Evolutionary conservation across 768 basidiomycete genomes (phyloP).

Genomic region (Kwoniella europaea): DNA sequence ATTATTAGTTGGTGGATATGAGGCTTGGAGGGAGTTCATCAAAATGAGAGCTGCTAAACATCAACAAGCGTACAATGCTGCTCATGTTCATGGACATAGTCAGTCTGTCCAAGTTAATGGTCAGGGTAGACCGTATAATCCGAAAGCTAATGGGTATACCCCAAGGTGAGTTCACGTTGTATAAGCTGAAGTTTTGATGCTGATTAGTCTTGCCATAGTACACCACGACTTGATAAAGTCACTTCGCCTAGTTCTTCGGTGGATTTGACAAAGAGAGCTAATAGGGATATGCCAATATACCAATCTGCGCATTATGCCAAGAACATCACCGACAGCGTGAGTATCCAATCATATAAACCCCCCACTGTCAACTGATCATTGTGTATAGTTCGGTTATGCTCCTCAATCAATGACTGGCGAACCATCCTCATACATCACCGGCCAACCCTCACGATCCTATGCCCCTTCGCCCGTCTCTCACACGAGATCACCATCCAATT

Average conservation of each 20-base stretch:
- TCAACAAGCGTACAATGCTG: slow-evolving; percentile 34
- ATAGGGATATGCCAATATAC: slow-evolving; percentile 52
- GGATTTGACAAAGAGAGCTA: slow-evolving; percentile 27
- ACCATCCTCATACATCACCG: slow-evolving; percentile 43
- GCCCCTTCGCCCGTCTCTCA: slow-evolving; percentile 33
- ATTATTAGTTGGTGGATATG: slow-evolving; percentile 80
- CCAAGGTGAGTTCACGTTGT: neutral
- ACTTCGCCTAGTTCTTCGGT: slow-evolving; percentile 17
- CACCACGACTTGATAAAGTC: slow-evolving; percentile 21
- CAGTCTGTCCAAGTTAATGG: slow-evolving; percentile 19
- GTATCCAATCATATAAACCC: slow-evolving; percentile 13
- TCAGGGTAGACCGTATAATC: slow-evolving; percentile 15
- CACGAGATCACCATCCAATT: slow-evolving; percentile 36
- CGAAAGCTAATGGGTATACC: slow-evolving; percentile 17
- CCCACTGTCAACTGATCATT: no score
- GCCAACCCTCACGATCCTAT: slow-evolving; percentile 35
- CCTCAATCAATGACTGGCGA: slow-evolving; percentile 56
- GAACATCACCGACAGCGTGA: slow-evolving; percentile 52
- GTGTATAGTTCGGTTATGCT: slow-evolving; percentile 36
- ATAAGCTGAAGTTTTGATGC: no score
- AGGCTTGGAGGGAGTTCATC: slow-evolving; percentile 73
- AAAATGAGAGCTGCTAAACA: slow-evolving; percentile 57
- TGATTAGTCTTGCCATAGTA: neutral
- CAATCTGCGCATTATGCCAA: slow-evolving; percentile 52
- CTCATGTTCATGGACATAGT: slow-evolving; percentile 23